Conservation (phyloP, 179 eudicot species). For the Silene noctiflora region DNA sequence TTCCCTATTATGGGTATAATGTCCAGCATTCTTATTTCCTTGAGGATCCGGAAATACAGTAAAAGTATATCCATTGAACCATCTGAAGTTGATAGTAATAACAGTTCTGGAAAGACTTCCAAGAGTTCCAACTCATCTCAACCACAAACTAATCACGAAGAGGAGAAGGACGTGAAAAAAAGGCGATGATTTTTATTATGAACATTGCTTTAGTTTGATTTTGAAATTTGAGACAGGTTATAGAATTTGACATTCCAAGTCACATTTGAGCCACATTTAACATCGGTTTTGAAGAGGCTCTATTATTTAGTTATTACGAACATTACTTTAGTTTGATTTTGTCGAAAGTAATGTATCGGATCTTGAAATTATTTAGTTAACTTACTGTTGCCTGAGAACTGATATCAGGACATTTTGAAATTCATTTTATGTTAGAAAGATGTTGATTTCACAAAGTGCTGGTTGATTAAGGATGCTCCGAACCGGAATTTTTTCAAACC, state of each 20-base stretch:
- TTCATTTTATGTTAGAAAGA: not conserved
- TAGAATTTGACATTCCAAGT: not conserved
- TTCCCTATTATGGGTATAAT: slow-evolving; percentile 72
- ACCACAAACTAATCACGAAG: slow-evolving; percentile 15
- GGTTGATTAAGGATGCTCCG: not conserved
- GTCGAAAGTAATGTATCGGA: not conserved
- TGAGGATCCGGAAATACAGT: slow-evolving; percentile 63
- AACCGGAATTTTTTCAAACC: too few species aligned
- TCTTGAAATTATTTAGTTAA: not conserved
- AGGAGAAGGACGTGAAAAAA: slow-evolving; percentile 26
- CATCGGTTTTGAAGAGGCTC: not conserved
- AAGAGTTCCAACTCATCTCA: slow-evolving; percentile 21
- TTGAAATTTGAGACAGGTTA: not conserved
- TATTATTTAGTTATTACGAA: too few species aligned
- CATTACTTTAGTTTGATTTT: too few species aligned
- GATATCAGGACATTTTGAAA: not conserved
- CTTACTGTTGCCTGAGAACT: not conserved
- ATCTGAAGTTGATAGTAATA: not conserved
- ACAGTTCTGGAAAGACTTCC: slow-evolving; percentile 11
- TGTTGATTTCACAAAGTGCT: not conserved
- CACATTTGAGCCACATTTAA: not conserved
- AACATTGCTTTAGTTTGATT: not conserved
- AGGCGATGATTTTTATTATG: slow-evolving; percentile 20
- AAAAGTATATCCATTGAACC: slow-evolving; percentile 38
- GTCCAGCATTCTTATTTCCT: slow-evolving; percentile 68